phyloP scores from a whole-genome alignment of 2,329 filamentous ascomycete genomes.

The Paramyrothecium sp. region DNA sequence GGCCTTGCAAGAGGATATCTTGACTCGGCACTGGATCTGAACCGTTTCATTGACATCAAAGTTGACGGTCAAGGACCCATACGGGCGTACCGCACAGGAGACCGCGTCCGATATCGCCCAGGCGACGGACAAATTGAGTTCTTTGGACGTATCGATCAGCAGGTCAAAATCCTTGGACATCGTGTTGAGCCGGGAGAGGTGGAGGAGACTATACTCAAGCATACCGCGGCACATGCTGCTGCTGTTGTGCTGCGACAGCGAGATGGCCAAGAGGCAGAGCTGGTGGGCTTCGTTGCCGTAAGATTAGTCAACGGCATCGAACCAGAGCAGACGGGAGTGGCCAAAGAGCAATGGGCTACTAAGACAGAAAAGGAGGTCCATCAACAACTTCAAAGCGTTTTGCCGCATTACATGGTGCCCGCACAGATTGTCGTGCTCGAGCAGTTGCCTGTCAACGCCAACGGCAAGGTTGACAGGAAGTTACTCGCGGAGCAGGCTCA shows the following conservation, averaged over 20 bases:
- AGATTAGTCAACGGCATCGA: neutral
- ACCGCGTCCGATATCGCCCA: slow-evolving; percentile 17
- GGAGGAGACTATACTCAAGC: slow-evolving; percentile 15
- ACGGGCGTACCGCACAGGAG: slow-evolving; percentile 23
- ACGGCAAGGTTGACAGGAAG: slow-evolving; percentile 14
- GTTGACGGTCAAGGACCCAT: slow-evolving; percentile 3
- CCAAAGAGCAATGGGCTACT: neutral
- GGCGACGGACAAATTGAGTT: slow-evolving; percentile 22
- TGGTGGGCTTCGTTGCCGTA: slow-evolving; percentile 11
- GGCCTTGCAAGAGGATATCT: slow-evolving; percentile 19
- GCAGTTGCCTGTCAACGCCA: too few relatives aligned
- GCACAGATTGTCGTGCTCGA: slow-evolving; percentile 6
- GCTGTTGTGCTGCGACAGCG: slow-evolving; percentile 28
- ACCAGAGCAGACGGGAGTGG: slow-evolving; percentile 6
- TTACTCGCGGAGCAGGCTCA: slow-evolving; percentile 2
- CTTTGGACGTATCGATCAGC: slow-evolving; percentile 22
- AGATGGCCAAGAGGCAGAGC: neutral
- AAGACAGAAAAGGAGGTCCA: slow-evolving; percentile 3
- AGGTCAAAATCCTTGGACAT: slow-evolving; percentile 28
- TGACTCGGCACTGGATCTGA: slow-evolving; percentile 5
- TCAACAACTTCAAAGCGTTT: slow-evolving; percentile 2
- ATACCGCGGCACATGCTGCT: slow-evolving; percentile 13
- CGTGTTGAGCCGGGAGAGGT: slow-evolving; percentile 26
- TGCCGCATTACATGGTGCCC: slow-evolving; percentile 16
- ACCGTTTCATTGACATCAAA: slow-evolving; percentile 13